Conservation (phyloP, 139 green algal genomes). For the Closterium sp. region DNA sequence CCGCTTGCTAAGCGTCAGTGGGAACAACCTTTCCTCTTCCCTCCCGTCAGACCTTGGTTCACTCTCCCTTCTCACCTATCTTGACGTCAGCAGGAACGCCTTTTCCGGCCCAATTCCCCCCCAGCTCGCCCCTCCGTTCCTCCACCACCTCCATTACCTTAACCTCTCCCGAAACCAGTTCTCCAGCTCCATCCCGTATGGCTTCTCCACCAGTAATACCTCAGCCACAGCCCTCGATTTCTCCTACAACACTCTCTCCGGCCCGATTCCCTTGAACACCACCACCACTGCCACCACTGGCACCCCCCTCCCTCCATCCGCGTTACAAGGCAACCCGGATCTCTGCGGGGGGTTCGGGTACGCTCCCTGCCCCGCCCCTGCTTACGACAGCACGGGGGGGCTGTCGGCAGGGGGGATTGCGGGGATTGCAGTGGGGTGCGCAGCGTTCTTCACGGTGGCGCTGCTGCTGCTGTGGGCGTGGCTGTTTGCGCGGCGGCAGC, state of each 20-base stretch:
- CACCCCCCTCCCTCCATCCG: not conserved
- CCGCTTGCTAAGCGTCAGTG: not conserved
- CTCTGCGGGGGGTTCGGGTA: constrained; percentile 2
- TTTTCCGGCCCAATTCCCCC: not conserved
- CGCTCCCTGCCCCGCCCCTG: not conserved
- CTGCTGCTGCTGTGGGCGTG: not conserved
- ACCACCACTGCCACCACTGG: not conserved
- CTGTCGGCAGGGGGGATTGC: not conserved
- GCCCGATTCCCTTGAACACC: not conserved
- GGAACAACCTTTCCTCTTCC: not conserved
- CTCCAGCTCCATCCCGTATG: not conserved
- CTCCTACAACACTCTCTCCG: constrained; percentile 14
- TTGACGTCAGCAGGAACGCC: not conserved
- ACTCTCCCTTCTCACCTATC: constrained; percentile 1
- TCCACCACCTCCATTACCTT: not conserved
- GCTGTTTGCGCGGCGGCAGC: not conserved
- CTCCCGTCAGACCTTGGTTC: not conserved
- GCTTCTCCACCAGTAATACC: not conserved
- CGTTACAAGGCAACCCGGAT: constrained; percentile 3
- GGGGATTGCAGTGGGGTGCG: not conserved
- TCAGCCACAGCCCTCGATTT: not conserved
- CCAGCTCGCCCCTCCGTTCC: not conserved
- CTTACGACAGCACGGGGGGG: not conserved
- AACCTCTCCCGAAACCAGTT: not conserved
- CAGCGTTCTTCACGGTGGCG: not conserved